Percentiles rank a stretch among this genome's conserved stretches.
Conservation (phyloP, 495 filamentous ascomycete genomes). For the Collariella sp. region DNA sequence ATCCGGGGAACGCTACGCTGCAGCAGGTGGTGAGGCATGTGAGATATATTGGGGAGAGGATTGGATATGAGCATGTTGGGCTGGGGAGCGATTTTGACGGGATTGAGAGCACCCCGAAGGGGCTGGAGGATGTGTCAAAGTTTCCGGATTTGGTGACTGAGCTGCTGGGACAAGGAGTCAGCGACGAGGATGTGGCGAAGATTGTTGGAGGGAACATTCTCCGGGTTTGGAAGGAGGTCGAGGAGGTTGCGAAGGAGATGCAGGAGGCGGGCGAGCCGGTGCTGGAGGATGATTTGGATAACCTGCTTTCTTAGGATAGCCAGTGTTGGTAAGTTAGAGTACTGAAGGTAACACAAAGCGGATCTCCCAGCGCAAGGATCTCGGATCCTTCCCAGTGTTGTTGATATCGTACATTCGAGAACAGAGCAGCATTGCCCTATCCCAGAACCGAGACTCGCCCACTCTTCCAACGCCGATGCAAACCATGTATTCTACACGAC, state of each 20-base stretch:
- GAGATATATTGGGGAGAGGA: constrained; percentile 55
- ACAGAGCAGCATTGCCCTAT: too few species aligned
- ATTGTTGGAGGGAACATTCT: constrained; percentile 67
- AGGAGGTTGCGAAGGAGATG: constrained; percentile 54
- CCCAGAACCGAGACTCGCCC: neutral
- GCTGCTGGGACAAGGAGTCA: constrained; percentile 57
- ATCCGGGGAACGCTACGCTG: constrained; percentile 62
- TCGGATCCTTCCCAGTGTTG: too few species aligned
- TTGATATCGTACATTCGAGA: too few species aligned
- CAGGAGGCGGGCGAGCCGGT: constrained; percentile 49
- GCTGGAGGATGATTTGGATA: constrained; percentile 50
- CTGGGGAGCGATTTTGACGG: constrained; percentile 72
- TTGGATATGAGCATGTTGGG: constrained; percentile 68
- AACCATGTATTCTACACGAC: neutral
- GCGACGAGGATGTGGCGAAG: constrained; percentile 55
- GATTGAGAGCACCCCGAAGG: constrained; percentile 46
- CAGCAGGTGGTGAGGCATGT: constrained; percentile 70
- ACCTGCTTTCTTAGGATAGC: constrained; percentile 4
- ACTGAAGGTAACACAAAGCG: neutral
- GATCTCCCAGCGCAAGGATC: too few species aligned
- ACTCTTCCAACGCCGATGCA: neutral
- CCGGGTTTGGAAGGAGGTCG: constrained; percentile 67
- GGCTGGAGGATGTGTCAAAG: constrained; percentile 71
- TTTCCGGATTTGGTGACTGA: constrained; percentile 75
- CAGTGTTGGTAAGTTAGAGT: too few species aligned